Conservation (phyloP, 306 rosid genomes). For the Vicia sativa region DNA sequence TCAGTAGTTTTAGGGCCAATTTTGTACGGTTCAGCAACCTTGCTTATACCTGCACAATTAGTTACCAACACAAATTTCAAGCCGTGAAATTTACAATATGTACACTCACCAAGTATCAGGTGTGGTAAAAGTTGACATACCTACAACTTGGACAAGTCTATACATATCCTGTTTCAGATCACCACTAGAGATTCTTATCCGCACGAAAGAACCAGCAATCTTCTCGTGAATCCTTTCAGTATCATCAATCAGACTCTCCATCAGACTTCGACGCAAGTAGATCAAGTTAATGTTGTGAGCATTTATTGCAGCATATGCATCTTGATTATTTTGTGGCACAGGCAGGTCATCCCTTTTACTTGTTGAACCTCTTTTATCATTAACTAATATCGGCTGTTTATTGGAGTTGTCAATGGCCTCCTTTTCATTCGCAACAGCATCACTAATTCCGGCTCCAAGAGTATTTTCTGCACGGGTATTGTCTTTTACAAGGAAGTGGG, state of each 20-base stretch:
- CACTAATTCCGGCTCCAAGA: slow-evolving; percentile 45
- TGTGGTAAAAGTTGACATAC: slow-evolving; percentile 46
- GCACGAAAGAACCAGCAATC: slow-evolving; percentile 89
- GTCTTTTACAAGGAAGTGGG: slow-evolving; percentile 67
- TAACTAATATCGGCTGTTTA: slow-evolving; percentile 44
- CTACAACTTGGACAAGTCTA: slow-evolving; percentile 95
- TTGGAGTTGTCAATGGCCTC: slow-evolving; percentile 51
- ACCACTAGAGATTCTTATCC: slow-evolving; percentile 67
- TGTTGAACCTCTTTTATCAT: slow-evolving; percentile 61
- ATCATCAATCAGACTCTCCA: slow-evolving; percentile 68
- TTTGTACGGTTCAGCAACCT: slow-evolving; percentile 69
- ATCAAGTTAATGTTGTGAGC: slow-evolving; percentile 80
- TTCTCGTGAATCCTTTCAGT: slow-evolving; percentile 63
- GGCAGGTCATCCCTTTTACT: slow-evolving; percentile 51
- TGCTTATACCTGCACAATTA: slow-evolving; percentile 74
- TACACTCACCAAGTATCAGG: slow-evolving; percentile 23
- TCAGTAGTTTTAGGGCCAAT: slow-evolving; percentile 66
- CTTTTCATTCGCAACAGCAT: slow-evolving; percentile 51
- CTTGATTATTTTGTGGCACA: slow-evolving; percentile 47
- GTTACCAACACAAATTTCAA: slow-evolving; percentile 36
- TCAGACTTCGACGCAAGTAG: slow-evolving; percentile 69
- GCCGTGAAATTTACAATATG: slow-evolving; percentile 13
- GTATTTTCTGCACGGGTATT: slow-evolving; percentile 41
- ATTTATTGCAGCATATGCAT: slow-evolving; percentile 80
- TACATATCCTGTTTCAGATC: slow-evolving; percentile 83